These are phyloP conservation scores for Phytophthora foliorum DNA, from an alignment of 352 stramenopile genomes.

Conservation along the genomic window DNA sequence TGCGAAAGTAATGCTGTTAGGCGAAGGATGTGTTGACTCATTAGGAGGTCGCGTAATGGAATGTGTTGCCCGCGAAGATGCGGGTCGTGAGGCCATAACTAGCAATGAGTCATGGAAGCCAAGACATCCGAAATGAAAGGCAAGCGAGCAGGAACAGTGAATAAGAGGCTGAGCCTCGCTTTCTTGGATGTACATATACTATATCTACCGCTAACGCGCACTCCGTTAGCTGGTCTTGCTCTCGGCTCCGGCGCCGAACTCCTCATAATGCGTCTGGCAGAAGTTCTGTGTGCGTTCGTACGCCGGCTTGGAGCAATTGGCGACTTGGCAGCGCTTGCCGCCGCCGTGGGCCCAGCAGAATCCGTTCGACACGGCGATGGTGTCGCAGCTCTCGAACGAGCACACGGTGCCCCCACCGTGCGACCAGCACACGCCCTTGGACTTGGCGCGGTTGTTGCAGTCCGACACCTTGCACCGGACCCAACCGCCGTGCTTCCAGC, in stretches of 20 bases:
- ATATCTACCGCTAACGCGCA: slow-evolving; percentile 34
- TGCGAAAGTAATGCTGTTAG: neutral
- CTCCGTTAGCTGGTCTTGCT: slow-evolving; percentile 23
- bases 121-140: no score
- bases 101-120: neutral
- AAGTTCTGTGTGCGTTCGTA: slow-evolving; percentile 74
- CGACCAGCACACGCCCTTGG: slow-evolving; percentile 71
- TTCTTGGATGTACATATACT: slow-evolving; percentile 32
- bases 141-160: neutral
- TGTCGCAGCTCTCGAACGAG: slow-evolving; percentile 54
- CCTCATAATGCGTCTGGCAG: slow-evolving; percentile 58
- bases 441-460: slow-evolving; percentile 77
- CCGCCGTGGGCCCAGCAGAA: slow-evolving; percentile 58
- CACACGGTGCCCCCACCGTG: slow-evolving; percentile 68
- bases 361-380: slow-evolving; percentile 66
- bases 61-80: neutral
- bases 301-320: slow-evolving; percentile 58
- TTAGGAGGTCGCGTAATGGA: neutral
- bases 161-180: slow-evolving; percentile 1
- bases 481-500: slow-evolving; percentile 70
- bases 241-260: slow-evolving; percentile 13
- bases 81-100: no score
- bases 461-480: slow-evolving; percentile 67
- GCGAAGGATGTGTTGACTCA: slow-evolving; percentile 15
- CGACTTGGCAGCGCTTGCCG: slow-evolving; percentile 53